Percentiles rank a stretch among this genome's conserved stretches.
Conservation (phyloP, 2,329 filamentous ascomycete species). For the Dothiorella sarmentorum region DNA sequence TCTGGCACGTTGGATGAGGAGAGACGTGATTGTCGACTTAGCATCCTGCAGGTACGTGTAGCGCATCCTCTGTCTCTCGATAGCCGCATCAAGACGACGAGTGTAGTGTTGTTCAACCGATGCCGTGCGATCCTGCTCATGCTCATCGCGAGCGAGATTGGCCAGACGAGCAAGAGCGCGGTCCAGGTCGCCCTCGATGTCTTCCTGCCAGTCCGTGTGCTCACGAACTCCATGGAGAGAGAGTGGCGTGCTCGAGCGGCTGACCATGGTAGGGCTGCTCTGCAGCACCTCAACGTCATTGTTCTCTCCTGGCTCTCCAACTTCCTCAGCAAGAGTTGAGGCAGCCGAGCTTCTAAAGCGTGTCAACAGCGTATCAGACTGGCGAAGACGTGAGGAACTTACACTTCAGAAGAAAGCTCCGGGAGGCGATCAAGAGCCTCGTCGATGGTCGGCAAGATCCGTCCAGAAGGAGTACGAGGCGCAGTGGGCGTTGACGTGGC, state of each 20-base stretch:
- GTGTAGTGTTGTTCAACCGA: conserved; percentile 29
- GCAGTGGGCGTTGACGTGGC: not conserved
- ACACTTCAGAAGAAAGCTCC: not conserved
- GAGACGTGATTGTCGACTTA: not conserved
- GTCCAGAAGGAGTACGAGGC: not conserved
- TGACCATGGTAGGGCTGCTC: not conserved
- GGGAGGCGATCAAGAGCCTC: not conserved
- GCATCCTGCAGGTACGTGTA: not conserved
- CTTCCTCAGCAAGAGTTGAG: not conserved
- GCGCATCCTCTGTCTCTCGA: not conserved
- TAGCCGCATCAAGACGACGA: conserved; percentile 21
- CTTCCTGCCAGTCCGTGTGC: conserved; percentile 28
- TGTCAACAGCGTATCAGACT: not conserved
- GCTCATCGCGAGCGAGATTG: conserved; percentile 31
- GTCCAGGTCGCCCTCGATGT: conserved; percentile 30
- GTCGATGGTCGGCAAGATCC: not conserved
- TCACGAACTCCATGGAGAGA: conserved; percentile 22
- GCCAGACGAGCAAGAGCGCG: conserved; percentile 29
- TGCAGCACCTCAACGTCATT: not conserved
- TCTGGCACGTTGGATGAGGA: not conserved
- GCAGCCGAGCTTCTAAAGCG: not conserved
- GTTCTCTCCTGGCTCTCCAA: not conserved
- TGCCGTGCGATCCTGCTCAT: conserved; percentile 25
- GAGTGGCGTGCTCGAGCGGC: not conserved
- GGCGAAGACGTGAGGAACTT: not conserved